Base-by-base conservation (phyloP, 352 stramenopile species). In the Lagenidium giganteum region DNA sequence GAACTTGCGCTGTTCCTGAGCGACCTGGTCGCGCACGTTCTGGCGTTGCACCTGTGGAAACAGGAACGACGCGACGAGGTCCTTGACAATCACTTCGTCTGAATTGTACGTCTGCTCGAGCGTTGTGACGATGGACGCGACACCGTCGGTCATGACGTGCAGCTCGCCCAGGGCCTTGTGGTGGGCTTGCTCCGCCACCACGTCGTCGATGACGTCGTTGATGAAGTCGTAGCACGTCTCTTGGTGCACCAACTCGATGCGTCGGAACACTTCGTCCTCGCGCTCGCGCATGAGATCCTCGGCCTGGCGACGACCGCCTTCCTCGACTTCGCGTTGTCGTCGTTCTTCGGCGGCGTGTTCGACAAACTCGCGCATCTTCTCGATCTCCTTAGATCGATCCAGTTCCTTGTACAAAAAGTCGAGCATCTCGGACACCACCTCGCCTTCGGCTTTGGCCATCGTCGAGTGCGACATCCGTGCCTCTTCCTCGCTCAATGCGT, bases 361-460 rank as follows among this genome's bases (percentile, higher is more conserved):
- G n/a, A 94, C 84, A 41, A 95, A 79, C 27, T 64, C 67, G 21
- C 68, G 58, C 48, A 96, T 64, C 43, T 72, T 77, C n/a, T 71
- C 69, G n/a, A 95, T 64, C 42, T 95, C 67, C 27, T 82, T 70
- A 2, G 73, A 68, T 14, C 84, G 66, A 23, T 84, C 84, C 11
- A 96, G 73, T 40, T 96, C 87, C 50, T 96, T 95, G 41, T 87
- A 72, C 23, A 97, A 65, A n/a, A 86, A 75, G 47, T 95, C 83
- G 40, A 97, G 64, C 59, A 95, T 79, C 45, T 92, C 76, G 3
- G 83, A 91, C 22, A 93, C 67, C 12, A 93, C 81, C 51, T 96
- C 84, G 18, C 88, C 89, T 29, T 93, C 76, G n/a, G 88, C 69
- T 3, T 86, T 78, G 22, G 73, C 70, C 35, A 76, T 48, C 5